Evolutionary conservation across 257 asterid species (phyloP).

Genomic region (Nicotiana benthamiana): DNA sequence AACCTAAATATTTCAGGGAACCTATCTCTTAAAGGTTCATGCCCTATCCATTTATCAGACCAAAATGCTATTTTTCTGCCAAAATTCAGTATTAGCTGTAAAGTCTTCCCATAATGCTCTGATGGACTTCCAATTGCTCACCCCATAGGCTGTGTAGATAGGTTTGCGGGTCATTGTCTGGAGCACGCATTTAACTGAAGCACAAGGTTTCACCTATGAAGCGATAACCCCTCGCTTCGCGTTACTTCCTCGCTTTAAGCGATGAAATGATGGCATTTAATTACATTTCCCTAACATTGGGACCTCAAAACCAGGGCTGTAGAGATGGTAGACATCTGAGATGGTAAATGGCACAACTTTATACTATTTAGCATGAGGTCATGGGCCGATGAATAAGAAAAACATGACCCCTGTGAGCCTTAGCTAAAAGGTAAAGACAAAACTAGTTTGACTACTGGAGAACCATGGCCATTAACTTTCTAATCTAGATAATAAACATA

Average conservation of each 20-base stretch:
- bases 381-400: not conserved
- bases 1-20: no score
- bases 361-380: not conserved
- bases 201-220: not conserved
- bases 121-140: no score
- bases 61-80: no score
- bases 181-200: not conserved
- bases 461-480: not conserved
- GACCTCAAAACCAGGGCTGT: not conserved
- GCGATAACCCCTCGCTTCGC: not conserved
- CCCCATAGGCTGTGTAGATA: no score
- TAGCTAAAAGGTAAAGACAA: not conserved
- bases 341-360: not conserved
- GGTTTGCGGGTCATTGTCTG: no score
- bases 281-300: not conserved
- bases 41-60: no score
- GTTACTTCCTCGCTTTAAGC: not conserved
- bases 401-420: not conserved
- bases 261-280: not conserved
- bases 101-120: no score
- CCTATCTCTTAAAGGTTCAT: no score
- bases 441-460: not conserved
- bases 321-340: not conserved
- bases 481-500: not conserved
- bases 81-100: no score